A percentile compares a stretch with the other conserved stretches of the same genome.
Conservation (phyloP, 2,329 filamentous ascomycete species). For the Penicillium verrucosum region DNA sequence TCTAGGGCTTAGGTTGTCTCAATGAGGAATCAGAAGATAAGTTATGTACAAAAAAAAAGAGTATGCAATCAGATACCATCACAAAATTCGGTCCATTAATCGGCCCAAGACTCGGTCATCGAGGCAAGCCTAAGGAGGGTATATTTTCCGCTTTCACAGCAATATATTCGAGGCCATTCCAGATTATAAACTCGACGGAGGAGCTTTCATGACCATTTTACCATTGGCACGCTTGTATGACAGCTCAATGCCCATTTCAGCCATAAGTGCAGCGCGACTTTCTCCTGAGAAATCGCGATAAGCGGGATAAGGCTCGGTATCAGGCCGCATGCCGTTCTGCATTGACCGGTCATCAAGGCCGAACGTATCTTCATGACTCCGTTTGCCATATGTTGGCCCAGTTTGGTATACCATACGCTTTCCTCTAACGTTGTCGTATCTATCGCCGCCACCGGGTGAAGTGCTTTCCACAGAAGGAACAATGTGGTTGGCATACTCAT, state of each 20-base stretch:
- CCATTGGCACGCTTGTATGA: constrained; percentile 39
- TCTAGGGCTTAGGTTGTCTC: constrained; percentile 6
- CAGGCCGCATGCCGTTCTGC: constrained; percentile 46
- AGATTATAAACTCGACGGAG: constrained; percentile 22
- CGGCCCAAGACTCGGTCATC: not conserved
- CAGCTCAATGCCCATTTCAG: constrained; percentile 28
- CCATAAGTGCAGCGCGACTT: constrained; percentile 24
- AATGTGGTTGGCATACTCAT: constrained; percentile 26
- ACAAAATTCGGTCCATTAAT: not conserved
- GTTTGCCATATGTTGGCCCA: constrained; percentile 29
- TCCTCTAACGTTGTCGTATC: constrained; percentile 23
- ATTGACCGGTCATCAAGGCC: constrained; percentile 41
- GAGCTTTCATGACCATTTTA: constrained; percentile 32
- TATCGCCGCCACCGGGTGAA: constrained; percentile 20
- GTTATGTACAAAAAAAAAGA: constrained; percentile 20
- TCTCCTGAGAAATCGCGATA: constrained; percentile 29
- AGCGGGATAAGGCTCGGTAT: constrained; percentile 26
- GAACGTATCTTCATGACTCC: constrained; percentile 40
- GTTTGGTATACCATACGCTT: constrained; percentile 35
- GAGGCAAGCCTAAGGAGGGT: not conserved
- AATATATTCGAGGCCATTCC: not conserved
- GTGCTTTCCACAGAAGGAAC: constrained; percentile 23
- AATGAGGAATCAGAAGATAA: constrained; percentile 7
- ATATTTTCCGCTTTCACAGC: not conserved
- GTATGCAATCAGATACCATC: constrained; percentile 3